phyloP scores from a whole-genome alignment of 345 rosid species.

The Erysimum cheiranthoides region DNA sequence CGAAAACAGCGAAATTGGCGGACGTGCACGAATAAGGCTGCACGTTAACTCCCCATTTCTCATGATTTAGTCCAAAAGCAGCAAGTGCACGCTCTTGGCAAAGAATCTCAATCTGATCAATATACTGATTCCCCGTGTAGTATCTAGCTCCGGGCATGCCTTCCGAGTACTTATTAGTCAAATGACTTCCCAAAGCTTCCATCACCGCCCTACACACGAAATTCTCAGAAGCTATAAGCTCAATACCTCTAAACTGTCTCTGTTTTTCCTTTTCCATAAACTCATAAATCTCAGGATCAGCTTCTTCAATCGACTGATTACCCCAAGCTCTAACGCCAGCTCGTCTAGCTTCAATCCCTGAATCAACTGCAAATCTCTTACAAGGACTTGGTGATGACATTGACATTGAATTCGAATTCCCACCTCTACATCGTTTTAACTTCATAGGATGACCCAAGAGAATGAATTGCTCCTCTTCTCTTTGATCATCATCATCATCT shows the following conservation, averaged over 20 bases:
- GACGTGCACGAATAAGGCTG: conserved; percentile 89
- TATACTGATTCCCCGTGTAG: conserved; percentile 73
- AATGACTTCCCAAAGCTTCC: conserved; percentile 80
- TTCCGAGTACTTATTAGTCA: conserved; percentile 83
- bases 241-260: conserved; percentile 67
- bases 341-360: conserved; percentile 47
- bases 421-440: conserved; percentile 54
- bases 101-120: conserved; percentile 74
- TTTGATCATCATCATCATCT: conserved; percentile 48
- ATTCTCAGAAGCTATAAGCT: conserved; percentile 84
- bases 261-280: conserved; percentile 71
- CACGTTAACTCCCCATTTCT: conserved; percentile 81
- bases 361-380: conserved; percentile 41
- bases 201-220: conserved; percentile 74
- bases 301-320: conserved; percentile 54
- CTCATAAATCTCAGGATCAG: conserved; percentile 65
- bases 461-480: conserved; percentile 58
- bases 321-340: conserved; percentile 59
- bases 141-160: conserved; percentile 79
- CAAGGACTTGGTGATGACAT: conserved; percentile 41
- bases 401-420: conserved; percentile 42
- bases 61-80: conserved; percentile 63
- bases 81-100: conserved; percentile 70
- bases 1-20: conserved; percentile 73
- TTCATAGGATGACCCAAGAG: conserved; percentile 75